Evolutionary conservation across 129 eudicot genomes (phyloP), one percentile per base, ranked within the genome.

Genomic region (Escallonia herrerae): DNA sequence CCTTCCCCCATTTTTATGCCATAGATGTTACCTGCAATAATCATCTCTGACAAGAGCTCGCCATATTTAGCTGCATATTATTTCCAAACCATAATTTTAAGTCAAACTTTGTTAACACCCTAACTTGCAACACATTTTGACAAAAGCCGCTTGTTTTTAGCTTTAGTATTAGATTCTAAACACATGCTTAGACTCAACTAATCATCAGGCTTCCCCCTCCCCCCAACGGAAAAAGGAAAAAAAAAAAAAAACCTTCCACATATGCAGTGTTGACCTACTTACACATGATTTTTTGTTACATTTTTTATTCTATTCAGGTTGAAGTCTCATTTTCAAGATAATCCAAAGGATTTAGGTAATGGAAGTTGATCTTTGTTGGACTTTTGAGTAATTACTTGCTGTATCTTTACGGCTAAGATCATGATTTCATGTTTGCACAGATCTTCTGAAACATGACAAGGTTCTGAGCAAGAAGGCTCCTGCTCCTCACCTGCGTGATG

Each of bases 261-360:
- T 11, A 4, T 4, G 58, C 58, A 9, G 7, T 3, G 33, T 44
- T 62, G 13, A 15, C 44, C 7, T 33, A 22, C 49, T 5, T 4
- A 4, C 33, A 10, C 10, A 4, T 66, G 50, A 6, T 5, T n/a
- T 5, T 55, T 13, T 46, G 52, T 8, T 57, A 2, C 6, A 38
- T 65, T 50, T 9, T 14, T 14, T 51, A 41, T 50, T 60, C 15
- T 68, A 6, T 56, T 55, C 76, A 91, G 98, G 87, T 83, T 91
- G 85, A 94, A 89, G 77, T 83, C 95, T 56, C 97, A 89, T 82
- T 94, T 94, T 66, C 87, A 94, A 68, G 95, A 87, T 78, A 94
- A 89, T 75, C 99, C 99, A 14, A 83, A 73, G 62, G 97, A 94
- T 72, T 89, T 94, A 75, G 97, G 97, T 91, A 78, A 83, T 13